Evolutionary conservation across 2,329 filamentous ascomycete species (phyloP).

Genomic region (Pseudocercospora fuligena): DNA sequence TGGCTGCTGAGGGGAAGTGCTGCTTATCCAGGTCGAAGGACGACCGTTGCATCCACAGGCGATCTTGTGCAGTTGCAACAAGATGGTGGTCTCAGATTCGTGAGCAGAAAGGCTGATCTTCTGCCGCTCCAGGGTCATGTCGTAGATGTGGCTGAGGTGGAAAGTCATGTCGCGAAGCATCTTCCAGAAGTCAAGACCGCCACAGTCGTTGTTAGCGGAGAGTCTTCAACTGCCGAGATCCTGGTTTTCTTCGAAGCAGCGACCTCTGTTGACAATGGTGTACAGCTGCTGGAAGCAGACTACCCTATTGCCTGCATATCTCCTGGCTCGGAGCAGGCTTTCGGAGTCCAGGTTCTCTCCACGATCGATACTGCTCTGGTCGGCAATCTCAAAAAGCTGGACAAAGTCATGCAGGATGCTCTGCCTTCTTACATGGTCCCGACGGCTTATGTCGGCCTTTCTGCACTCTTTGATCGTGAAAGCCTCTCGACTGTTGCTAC

Average conservation of each 20-base stretch:
- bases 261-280: not conserved
- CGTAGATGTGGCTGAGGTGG: not conserved
- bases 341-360: not conserved
- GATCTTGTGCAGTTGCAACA: slow-evolving; percentile 32
- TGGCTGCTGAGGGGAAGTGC: slow-evolving; percentile 4
- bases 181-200: not conserved
- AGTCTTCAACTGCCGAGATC: not conserved
- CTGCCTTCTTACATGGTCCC: slow-evolving; percentile 15
- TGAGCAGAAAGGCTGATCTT: slow-evolving; percentile 22
- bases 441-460: not conserved
- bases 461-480: not conserved
- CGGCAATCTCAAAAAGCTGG: not conserved
- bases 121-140: slow-evolving; percentile 1
- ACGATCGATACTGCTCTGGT: not conserved
- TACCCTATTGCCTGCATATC: not conserved
- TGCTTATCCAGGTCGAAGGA: not conserved
- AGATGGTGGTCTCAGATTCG: slow-evolving; percentile 28
- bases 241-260: not conserved
- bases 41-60: slow-evolving; percentile 17
- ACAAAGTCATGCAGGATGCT: slow-evolving; percentile 1
- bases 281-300: not conserved
- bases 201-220: not conserved
- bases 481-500: not conserved
- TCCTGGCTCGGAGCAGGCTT: not conserved
- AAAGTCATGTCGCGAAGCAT: slow-evolving; percentile 2